Percentiles rank a stretch among this genome's conserved stretches.
Evolutionary conservation across 1,139 yeast genomes (phyloP).

Genomic region (Taiozyma onychis): DNA sequence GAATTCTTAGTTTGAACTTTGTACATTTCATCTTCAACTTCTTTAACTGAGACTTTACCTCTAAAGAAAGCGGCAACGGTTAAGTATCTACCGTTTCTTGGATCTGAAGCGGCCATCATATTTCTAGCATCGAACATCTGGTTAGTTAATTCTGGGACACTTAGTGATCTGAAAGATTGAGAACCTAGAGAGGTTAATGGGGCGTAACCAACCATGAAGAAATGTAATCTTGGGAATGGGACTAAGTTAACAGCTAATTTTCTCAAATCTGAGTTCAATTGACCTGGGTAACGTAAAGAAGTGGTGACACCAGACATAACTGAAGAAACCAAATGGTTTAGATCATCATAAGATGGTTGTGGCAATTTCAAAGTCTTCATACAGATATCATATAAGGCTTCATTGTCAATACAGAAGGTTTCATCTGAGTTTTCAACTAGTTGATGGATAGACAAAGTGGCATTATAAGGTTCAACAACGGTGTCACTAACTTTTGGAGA

Average conservation of each 20-base stretch:
- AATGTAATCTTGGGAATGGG: constrained; percentile 98
- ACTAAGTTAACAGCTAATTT: constrained; percentile 97
- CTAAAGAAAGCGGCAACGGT: constrained; percentile 95
- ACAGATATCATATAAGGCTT: constrained; percentile 97
- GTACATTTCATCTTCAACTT: constrained; percentile 92
- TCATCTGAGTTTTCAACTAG: constrained; percentile 97
- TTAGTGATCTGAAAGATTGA: constrained; percentile 85
- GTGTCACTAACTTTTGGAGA: constrained; percentile 97
- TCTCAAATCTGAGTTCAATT: constrained; percentile 91
- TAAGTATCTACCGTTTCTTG: constrained; percentile 95
- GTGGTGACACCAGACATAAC: constrained; percentile 97
- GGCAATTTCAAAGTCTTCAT: constrained; percentile 88
- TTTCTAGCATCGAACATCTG: constrained; percentile 97
- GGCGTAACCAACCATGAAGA: constrained; percentile 96
- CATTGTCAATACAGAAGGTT: constrained; percentile 98
- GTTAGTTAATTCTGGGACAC: constrained; percentile 91
- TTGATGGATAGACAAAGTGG: constrained; percentile 93
- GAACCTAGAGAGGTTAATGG: constrained; percentile 90
- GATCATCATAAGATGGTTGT: constrained; percentile 80
- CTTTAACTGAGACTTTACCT: constrained; percentile 97
- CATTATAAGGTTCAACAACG: constrained; percentile 98
- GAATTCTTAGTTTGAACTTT: constrained; percentile 90
- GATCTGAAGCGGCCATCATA: constrained; percentile 98
- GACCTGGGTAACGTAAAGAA: constrained; percentile 93
- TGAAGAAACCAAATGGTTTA: constrained; percentile 92